phyloP scores from a whole-genome alignment of 441 rosid genomes.

The Erodium chrysanthum region DNA sequence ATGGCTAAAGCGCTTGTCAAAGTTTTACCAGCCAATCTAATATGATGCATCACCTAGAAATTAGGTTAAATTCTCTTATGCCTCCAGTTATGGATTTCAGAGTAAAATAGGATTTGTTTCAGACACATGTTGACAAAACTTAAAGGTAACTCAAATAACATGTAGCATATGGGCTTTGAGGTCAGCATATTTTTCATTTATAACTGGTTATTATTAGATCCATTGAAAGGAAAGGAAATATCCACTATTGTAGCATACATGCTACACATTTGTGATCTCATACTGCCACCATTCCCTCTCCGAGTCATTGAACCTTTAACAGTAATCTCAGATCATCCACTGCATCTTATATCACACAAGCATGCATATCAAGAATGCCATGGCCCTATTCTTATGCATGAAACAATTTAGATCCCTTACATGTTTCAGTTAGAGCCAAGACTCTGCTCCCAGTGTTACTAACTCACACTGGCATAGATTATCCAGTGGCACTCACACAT shows the following conservation, averaged over 20 bases:
- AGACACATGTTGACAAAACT: neutral
- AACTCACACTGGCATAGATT: neutral
- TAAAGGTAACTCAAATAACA: neutral
- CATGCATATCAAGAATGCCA: neutral
- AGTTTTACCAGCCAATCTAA: neutral
- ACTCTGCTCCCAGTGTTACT: neutral
- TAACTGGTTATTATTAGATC: neutral
- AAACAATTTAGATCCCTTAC: neutral
- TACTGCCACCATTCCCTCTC: neutral
- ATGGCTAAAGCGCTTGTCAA: neutral
- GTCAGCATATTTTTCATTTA: neutral
- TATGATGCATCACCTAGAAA: neutral
- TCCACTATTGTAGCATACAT: neutral
- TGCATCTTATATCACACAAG: neutral
- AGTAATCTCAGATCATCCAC: neutral
- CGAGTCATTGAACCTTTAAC: neutral
- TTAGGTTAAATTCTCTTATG: neutral
- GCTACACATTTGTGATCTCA: conserved; percentile 4
- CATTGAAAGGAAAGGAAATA: neutral
- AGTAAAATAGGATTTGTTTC: neutral
- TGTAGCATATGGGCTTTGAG: neutral
- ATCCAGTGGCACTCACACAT: neutral
- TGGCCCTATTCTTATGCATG: neutral
- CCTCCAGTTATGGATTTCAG: neutral
- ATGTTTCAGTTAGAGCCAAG: neutral